phyloP scores from a whole-genome alignment of 192 early-diverging fungal genomes.

The Gryganskiella cystojenkinii region DNA sequence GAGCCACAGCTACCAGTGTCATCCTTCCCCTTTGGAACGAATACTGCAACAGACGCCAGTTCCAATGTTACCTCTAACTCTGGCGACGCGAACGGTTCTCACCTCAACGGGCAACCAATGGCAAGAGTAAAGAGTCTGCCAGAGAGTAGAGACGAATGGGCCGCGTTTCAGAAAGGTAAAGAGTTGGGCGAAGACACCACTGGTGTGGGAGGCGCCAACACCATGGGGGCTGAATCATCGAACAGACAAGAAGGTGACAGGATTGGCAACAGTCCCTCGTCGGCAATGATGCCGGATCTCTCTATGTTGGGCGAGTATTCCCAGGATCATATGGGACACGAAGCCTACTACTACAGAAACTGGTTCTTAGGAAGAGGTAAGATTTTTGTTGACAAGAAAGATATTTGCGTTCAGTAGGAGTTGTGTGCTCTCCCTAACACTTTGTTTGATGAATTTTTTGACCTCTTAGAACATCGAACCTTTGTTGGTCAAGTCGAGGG shows the following conservation, averaged over 20 bases:
- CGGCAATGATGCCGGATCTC: neutral
- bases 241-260: too few relatives aligned
- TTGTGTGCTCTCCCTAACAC: too few relatives aligned
- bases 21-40: neutral
- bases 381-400: neutral
- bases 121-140: constrained; percentile 30
- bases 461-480: constrained; percentile 39
- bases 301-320: constrained; percentile 30
- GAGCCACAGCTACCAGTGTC: too few relatives aligned
- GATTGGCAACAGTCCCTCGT: too few relatives aligned
- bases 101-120: constrained; percentile 5
- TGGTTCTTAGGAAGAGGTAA: constrained; percentile 78
- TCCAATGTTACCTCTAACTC: neutral
- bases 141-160: constrained; percentile 33
- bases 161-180: constrained; percentile 27
- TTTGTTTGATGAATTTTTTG: neutral
- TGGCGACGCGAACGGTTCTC: too few relatives aligned
- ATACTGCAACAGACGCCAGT: neutral
- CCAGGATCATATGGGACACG: constrained; percentile 50
- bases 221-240: constrained; percentile 4
- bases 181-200: constrained; percentile 13
- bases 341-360: constrained; percentile 69
- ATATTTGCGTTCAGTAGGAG: too few relatives aligned
- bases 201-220: constrained; percentile 1
- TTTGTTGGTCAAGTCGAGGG: constrained; percentile 60